Percentiles rank a stretch among this genome's conserved stretches.
Conservation (phyloP, 2,329 filamentous ascomycete genomes). For the Alternaria postmessia region DNA sequence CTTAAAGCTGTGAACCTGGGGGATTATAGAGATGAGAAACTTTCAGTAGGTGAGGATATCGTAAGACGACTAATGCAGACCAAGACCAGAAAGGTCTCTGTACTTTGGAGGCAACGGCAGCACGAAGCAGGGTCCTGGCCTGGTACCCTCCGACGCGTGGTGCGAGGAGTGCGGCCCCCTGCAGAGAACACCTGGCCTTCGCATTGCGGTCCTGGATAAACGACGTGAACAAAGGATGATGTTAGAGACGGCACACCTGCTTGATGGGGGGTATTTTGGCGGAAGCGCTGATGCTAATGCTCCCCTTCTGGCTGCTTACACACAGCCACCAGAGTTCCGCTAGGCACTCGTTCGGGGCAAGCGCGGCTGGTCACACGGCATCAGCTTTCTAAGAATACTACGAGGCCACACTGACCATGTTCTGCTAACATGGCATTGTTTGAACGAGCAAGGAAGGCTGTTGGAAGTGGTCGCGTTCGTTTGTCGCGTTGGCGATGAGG, state of each 20-base stretch:
- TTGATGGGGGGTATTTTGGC: conserved; percentile 26
- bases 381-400: conserved; percentile 50
- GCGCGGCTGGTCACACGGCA: conserved; percentile 38
- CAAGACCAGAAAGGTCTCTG: not conserved
- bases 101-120: not conserved
- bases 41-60: conserved; percentile 5
- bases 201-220: conserved; percentile 5
- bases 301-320: conserved; percentile 39
- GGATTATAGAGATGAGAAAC: not conserved
- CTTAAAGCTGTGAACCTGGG: not conserved
- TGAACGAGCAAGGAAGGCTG: conserved; percentile 19
- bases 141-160: not conserved
- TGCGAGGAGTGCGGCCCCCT: not conserved
- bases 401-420: conserved; percentile 21
- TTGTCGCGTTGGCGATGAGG: conserved; percentile 1
- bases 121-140: conserved; percentile 11
- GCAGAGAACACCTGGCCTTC: not conserved
- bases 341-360: conserved; percentile 32
- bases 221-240: conserved; percentile 7
- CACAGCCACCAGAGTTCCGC: conserved; percentile 47
- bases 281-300: conserved; percentile 27
- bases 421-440: conserved; percentile 21
- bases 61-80: conserved; percentile 2
- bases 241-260: not conserved
- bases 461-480: not conserved